Evolutionary conservation across 345 rosid genomes (phyloP).

Genomic region (Boechera retrofracta): DNA sequence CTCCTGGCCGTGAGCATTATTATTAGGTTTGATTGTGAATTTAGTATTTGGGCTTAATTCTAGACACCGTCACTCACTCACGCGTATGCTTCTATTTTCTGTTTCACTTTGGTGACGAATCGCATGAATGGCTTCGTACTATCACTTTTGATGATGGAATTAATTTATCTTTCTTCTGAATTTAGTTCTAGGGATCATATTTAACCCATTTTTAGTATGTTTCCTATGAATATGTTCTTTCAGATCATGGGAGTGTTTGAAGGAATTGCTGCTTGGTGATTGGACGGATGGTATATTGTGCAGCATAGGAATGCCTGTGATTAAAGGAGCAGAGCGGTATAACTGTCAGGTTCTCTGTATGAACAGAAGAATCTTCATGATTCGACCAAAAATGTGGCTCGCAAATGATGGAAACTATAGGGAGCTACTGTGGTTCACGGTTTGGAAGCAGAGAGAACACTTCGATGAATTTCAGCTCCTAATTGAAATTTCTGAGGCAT

Average conservation of each 20-base stretch:
- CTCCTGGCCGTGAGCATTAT: too few relatives aligned
- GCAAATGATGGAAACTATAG: slow-evolving; percentile 92
- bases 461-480: slow-evolving; percentile 86
- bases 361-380: slow-evolving; percentile 79
- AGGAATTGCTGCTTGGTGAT: slow-evolving; percentile 76
- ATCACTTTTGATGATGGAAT: not conserved
- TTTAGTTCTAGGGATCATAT: not conserved
- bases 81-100: slow-evolving; percentile 51
- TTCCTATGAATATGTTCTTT: slow-evolving; percentile 12
- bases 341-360: slow-evolving; percentile 93
- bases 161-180: not conserved
- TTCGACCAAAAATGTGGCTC: slow-evolving; percentile 93
- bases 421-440: slow-evolving; percentile 88
- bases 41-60: not conserved
- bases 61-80: slow-evolving; percentile 74
- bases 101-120: not conserved
- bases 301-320: slow-evolving; percentile 94
- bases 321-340: slow-evolving; percentile 89
- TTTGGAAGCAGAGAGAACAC: slow-evolving; percentile 78
- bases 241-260: slow-evolving; percentile 92
- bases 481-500: slow-evolving; percentile 63
- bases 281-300: slow-evolving; percentile 88
- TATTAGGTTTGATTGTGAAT: not conserved
- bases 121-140: slow-evolving; percentile 2
- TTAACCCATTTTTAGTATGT: not conserved